Conservation (phyloP, 2,329 filamentous ascomycete species). For the Chlorencoelia australis region DNA sequence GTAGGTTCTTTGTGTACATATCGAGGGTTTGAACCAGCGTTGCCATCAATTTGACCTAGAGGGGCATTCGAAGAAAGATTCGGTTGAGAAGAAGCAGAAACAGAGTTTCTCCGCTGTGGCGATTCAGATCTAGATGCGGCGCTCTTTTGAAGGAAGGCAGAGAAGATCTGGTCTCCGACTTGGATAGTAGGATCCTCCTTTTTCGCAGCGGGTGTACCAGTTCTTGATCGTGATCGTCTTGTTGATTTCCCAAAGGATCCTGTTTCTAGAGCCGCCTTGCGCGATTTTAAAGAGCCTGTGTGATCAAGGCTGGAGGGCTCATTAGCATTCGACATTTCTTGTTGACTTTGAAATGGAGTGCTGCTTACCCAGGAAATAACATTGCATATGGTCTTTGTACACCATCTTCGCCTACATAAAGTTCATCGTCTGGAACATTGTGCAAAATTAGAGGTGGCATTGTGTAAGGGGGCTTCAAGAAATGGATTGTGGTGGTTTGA, state of each 20-base stretch:
- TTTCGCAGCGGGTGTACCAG: slow-evolving; percentile 39
- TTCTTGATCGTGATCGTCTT: slow-evolving; percentile 50
- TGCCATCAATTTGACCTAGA: slow-evolving; percentile 20
- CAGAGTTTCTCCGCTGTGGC: slow-evolving; percentile 25
- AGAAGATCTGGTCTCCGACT: slow-evolving; percentile 52
- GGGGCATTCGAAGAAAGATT: slow-evolving; percentile 28
- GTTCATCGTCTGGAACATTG: slow-evolving; percentile 59
- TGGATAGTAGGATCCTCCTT: slow-evolving; percentile 52
- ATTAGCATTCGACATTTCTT: no score
- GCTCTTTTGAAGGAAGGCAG: slow-evolving; percentile 43
- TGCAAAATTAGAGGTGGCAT: slow-evolving; percentile 60
- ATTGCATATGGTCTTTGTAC: slow-evolving; percentile 56
- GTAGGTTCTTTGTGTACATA: slow-evolving; percentile 45
- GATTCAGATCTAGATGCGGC: slow-evolving; percentile 21
- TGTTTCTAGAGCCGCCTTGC: slow-evolving; percentile 46
- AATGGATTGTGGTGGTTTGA: slow-evolving; percentile 4
- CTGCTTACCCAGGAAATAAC: slow-evolving; percentile 52
- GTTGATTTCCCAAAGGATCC: slow-evolving; percentile 60
- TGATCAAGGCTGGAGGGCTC: no score
- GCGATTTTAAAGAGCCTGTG: slow-evolving; percentile 37
- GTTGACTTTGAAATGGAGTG: slow-evolving; percentile 2
- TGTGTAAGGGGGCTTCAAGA: slow-evolving; percentile 8
- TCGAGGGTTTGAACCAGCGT: slow-evolving; percentile 15
- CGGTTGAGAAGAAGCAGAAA: slow-evolving; percentile 25
- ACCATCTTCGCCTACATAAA: slow-evolving; percentile 56